phyloP scores from a whole-genome alignment of 2,329 filamentous ascomycete genomes.

The Arthroderma sp. region DNA sequence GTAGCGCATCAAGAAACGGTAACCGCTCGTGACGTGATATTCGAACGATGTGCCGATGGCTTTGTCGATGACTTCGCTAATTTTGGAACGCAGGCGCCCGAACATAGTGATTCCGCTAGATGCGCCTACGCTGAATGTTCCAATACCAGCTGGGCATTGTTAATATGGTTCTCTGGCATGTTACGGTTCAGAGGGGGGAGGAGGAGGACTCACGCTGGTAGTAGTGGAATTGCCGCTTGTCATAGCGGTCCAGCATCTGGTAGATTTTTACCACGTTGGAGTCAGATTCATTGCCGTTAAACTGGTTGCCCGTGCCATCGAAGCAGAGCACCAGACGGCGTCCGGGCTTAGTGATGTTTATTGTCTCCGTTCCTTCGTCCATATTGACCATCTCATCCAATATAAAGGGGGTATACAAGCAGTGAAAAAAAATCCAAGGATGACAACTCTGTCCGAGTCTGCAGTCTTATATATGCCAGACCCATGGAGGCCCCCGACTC shows the following conservation, averaged over 20 bases:
- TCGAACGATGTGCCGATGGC: constrained; percentile 31
- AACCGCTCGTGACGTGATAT: constrained; percentile 42
- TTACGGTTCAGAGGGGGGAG: not conserved
- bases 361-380: not conserved
- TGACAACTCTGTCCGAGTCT: not conserved
- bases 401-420: not conserved
- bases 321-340: constrained; percentile 17
- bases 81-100: constrained; percentile 10
- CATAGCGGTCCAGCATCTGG: constrained; percentile 29
- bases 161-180: not conserved
- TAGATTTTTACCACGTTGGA: constrained; percentile 44
- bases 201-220: constrained; percentile 18
- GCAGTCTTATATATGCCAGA: not conserved
- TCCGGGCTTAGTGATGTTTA: not conserved
- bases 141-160: constrained; percentile 13
- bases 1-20: constrained; percentile 45
- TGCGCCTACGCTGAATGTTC: constrained; percentile 12
- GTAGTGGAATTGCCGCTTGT: constrained; percentile 16
- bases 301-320: constrained; percentile 23
- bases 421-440: not conserved
- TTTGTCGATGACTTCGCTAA: constrained; percentile 13
- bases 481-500: not conserved
- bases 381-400: not conserved
- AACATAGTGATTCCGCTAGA: constrained; percentile 9
- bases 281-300: constrained; percentile 31